Evolutionary conservation across 108 stramenopile species (phyloP), one percentile per base, ranked within the genome.

Genomic region (Cylindrotheca fusiformis): DNA sequence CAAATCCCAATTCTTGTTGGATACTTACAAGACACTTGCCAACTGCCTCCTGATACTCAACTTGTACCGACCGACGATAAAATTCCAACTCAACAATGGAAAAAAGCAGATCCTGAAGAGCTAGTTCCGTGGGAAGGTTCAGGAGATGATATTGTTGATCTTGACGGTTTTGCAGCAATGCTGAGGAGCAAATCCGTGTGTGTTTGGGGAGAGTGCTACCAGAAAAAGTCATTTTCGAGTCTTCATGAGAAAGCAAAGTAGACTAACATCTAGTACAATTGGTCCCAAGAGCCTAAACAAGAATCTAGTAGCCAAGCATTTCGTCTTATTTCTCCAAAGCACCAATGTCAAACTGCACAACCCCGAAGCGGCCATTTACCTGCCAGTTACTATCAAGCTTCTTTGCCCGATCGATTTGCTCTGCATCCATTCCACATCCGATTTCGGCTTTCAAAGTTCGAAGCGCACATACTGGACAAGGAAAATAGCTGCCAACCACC

Each of bases 381-480:
- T 87, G 80, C 91, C 91, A 95, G 23, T 78, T 82, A n/a, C 76
- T 71, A 60, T 93, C 90, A 48, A 82, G 27, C 10, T 60, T 30
- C 30, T 68, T 78, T 1, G 91, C 91, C 46, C 76, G 74, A 55
- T 84, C 79, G n/a, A 87, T 75, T 63, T 87, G 77, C 4, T 77
- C 79, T 26, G 71, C 56, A 20, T 79, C 84, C 91, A 96, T 94
- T 21, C 95, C 95, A 63, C 90, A 92, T 17, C 93, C 95, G 14
- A 96, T 65, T 60, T 98, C 96, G 1, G 97, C 95, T 72, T 98
- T 98, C 25, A 98, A 82, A 19, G 95, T 96, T 55, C 97, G 63
- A 10, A 98, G 66, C 6, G 96, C 91, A 63, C 90, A 88, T 5
- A 98, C 85, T 18, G 84, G 88, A 51, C 95, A 91, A 32, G 96